Evolutionary conservation across 1,139 yeast genomes (phyloP).

Genomic region (Saccharomyces hybrid): DNA sequence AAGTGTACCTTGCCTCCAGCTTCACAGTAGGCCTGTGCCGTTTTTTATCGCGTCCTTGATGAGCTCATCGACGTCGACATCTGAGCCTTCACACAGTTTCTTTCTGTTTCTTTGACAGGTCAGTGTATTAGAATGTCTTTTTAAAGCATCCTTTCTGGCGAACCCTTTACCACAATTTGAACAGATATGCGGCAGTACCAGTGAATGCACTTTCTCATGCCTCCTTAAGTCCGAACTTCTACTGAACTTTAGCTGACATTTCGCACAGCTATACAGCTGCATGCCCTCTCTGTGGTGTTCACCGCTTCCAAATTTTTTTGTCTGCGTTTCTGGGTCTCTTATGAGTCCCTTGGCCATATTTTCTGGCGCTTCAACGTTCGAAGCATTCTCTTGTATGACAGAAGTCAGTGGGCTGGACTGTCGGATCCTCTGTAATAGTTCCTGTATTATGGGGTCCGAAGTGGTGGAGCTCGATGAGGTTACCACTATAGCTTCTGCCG

Average conservation of each 20-base stretch:
- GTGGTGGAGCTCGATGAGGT: conserved; percentile 20
- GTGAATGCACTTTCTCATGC: conserved; percentile 28
- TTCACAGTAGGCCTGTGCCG: conserved; percentile 11
- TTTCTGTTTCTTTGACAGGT: conserved; percentile 66
- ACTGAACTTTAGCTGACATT: conserved; percentile 28
- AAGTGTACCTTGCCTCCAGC: conserved; percentile 5
- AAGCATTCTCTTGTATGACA: neutral
- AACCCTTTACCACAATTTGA: conserved; percentile 72
- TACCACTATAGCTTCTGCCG: conserved; percentile 30
- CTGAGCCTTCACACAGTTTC: conserved; percentile 32
- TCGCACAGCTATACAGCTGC: conserved; percentile 16
- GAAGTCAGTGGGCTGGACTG: conserved; percentile 11
- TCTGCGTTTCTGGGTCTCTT: neutral
- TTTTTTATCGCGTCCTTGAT: conserved; percentile 21
- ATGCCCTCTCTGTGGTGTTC: neutral
- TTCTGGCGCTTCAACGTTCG: neutral
- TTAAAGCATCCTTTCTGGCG: conserved; percentile 74
- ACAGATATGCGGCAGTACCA: conserved; percentile 44
- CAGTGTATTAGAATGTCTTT: conserved; percentile 62
- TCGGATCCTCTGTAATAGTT: conserved; percentile 24
- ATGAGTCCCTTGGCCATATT: neutral
- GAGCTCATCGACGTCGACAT: conserved; percentile 23
- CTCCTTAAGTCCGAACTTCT: conserved; percentile 28
- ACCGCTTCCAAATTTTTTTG: neutral
- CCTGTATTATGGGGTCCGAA: conserved; percentile 28